Percentiles rank a stretch among this genome's conserved stretches.
phyloP scores from a whole-genome alignment of 2,329 filamentous ascomycete species.

The Aspergillus arachidicola region DNA sequence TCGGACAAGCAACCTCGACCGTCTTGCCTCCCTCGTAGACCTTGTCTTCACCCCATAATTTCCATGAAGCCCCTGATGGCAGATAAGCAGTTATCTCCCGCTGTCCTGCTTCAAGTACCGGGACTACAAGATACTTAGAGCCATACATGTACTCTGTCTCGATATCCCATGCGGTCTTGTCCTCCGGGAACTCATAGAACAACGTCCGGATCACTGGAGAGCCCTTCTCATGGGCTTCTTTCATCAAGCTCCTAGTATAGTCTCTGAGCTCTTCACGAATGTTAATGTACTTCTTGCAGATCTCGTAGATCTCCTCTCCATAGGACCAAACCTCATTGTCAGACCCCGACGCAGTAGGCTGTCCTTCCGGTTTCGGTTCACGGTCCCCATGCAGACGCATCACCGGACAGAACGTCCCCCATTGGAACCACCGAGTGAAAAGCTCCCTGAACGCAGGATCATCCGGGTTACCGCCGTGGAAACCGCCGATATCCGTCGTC shows the following conservation, averaged over 20 bases:
- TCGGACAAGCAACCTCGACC: constrained; percentile 47
- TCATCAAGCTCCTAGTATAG: constrained; percentile 63
- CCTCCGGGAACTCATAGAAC: constrained; percentile 66
- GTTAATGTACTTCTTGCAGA: constrained; percentile 61
- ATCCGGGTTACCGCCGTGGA: constrained; percentile 64
- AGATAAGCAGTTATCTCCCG: constrained; percentile 55
- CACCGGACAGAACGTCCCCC: constrained; percentile 68
- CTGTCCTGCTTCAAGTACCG: constrained; percentile 56
- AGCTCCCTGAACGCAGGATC: constrained; percentile 63
- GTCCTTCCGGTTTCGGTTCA: constrained; percentile 53
- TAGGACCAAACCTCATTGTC: constrained; percentile 66
- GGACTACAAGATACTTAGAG: constrained; percentile 59
- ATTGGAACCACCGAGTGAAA: constrained; percentile 70
- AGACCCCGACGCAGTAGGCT: constrained; percentile 30
- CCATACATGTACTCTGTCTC: constrained; percentile 68
- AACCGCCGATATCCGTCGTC: constrained; percentile 72
- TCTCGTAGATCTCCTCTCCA: constrained; percentile 61
- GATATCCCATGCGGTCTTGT: constrained; percentile 57
- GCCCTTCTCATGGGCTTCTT: constrained; percentile 61
- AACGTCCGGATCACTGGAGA: constrained; percentile 63
- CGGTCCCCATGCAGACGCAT: constrained; percentile 69
- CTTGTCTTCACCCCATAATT: constrained; percentile 37
- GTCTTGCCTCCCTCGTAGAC: constrained; percentile 43
- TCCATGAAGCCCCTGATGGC: constrained; percentile 53
- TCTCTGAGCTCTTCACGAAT: constrained; percentile 61